phyloP scores from a whole-genome alignment of 495 filamentous ascomycete genomes.

The Bacidia gigantensis region DNA sequence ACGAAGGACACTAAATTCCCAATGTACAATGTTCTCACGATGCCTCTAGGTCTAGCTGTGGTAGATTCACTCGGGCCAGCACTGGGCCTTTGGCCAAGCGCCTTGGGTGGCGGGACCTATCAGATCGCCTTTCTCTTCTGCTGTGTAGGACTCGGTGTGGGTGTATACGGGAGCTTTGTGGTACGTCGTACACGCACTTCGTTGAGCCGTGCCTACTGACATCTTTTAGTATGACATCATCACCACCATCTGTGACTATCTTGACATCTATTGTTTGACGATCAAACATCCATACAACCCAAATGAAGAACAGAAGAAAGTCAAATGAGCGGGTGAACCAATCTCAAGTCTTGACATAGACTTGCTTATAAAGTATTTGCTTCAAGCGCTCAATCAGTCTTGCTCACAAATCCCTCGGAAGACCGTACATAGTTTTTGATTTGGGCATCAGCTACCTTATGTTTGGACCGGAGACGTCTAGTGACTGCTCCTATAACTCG shows the following conservation, averaged over 20 bases:
- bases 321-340: too few species aligned
- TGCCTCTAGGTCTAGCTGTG: conserved; percentile 58
- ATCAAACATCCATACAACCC: conserved; percentile 61
- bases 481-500: too few species aligned
- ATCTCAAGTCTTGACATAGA: too few species aligned
- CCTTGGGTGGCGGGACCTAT: conserved; percentile 58
- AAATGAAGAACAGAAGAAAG: conserved; percentile 20
- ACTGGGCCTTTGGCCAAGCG: conserved; percentile 63
- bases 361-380: too few species aligned
- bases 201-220: background rate
- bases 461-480: too few species aligned
- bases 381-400: too few species aligned
- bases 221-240: conserved; percentile 64
- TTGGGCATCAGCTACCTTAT: too few species aligned
- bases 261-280: conserved; percentile 95
- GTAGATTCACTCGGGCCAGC: conserved; percentile 63
- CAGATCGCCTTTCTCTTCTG: conserved; percentile 77
- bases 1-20: conserved; percentile 66
- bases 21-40: conserved; percentile 65
- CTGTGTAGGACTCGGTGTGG: conserved; percentile 64
- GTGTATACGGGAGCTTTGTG: conserved; percentile 90
- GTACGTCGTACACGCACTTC: conserved; percentile 29
- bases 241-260: conserved; percentile 89
- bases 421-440: too few species aligned
- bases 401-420: too few species aligned